Evolutionary conservation across 805 yeast species (phyloP).

Genomic region (Priceomyces fermenticarens): DNA sequence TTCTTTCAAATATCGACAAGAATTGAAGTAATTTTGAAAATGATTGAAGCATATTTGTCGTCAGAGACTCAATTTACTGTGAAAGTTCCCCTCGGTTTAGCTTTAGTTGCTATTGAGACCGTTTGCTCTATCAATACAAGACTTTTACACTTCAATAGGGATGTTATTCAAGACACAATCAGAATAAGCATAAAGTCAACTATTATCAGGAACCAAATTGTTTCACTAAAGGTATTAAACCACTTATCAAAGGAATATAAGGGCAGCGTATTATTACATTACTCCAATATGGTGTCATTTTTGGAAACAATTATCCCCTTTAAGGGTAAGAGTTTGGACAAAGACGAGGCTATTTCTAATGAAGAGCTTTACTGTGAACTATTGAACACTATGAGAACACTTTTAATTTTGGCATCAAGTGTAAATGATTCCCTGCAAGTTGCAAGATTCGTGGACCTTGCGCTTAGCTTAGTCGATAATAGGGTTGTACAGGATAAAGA

Average conservation of each 20-base stretch:
- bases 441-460: slow-evolving; percentile 56
- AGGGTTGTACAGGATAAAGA: slow-evolving; percentile 17
- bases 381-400: slow-evolving; percentile 22
- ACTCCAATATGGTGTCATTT: slow-evolving; percentile 47
- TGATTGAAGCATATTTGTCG: slow-evolving; percentile 37
- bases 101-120: slow-evolving; percentile 52
- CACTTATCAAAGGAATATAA: slow-evolving; percentile 31
- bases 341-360: slow-evolving; percentile 29
- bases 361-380: slow-evolving; percentile 41
- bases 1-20: slow-evolving; percentile 52
- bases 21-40: slow-evolving; percentile 42
- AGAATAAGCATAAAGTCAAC: slow-evolving; percentile 43
- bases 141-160: slow-evolving; percentile 54
- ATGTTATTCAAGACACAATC: slow-evolving; percentile 53
- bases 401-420: slow-evolving; percentile 34
- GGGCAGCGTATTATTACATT: slow-evolving; percentile 45
- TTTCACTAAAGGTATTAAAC: slow-evolving; percentile 43
- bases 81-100: slow-evolving; percentile 60
- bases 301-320: slow-evolving; percentile 63
- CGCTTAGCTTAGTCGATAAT: slow-evolving; percentile 43
- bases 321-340: slow-evolving; percentile 28
- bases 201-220: slow-evolving; percentile 41
- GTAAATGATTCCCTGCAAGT: slow-evolving; percentile 50
- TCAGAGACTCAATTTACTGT: slow-evolving; percentile 55
- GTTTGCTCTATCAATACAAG: slow-evolving; percentile 53